Evolutionary conservation across 306 rosid species (phyloP), one percentile per base, ranked within the genome.

Genomic region (Gastrolobium bilobum): DNA sequence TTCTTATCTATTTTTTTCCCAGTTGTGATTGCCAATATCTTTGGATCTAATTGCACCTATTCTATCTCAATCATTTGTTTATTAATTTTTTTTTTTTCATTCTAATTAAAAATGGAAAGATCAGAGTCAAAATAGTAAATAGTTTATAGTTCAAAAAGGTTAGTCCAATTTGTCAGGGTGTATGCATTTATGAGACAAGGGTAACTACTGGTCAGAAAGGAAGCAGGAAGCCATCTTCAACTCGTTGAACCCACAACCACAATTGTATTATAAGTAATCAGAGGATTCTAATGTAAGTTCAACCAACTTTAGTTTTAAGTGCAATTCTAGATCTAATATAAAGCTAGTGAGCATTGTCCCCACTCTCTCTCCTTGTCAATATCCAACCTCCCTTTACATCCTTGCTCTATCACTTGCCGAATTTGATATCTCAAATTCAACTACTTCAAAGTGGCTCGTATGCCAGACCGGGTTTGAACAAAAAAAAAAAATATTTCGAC

Each of bases 271-370:
- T 10, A 29, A 40, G 47, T 20, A 30, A 51, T 64, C 13, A 63
- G 31, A 50, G 53, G 52, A 38, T 3, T 76, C 4, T 33, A 50
- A 37, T 7, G 56, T 14, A 38, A 57, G 33, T 39, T 20, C 26
- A 57, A 30, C 50, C 31, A 43, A 34, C 33, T 20, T 43, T 43
- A 4, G 40, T 30, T 31, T 50, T 10, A 20, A 38, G 4, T n/a
- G 60, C 14, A 57, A 57, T 10, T 40, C 4, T 33, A 34, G 5
- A 20, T 37, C n/a, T 20, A 4, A 37, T 6, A 26, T 68, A 9
- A 67, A 51, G 8, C 30, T 63, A 53, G 4, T 52, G 38, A 67
- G 3, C 29, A 54, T 67, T 67, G 34, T 81, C 13, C 46, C n/a
- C 1, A 61, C 44, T 40, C 64, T 44, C 20, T 2, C 73, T 34